Conservation (phyloP, 2,329 filamentous ascomycete genomes). For the Bipolaris oryzae region DNA sequence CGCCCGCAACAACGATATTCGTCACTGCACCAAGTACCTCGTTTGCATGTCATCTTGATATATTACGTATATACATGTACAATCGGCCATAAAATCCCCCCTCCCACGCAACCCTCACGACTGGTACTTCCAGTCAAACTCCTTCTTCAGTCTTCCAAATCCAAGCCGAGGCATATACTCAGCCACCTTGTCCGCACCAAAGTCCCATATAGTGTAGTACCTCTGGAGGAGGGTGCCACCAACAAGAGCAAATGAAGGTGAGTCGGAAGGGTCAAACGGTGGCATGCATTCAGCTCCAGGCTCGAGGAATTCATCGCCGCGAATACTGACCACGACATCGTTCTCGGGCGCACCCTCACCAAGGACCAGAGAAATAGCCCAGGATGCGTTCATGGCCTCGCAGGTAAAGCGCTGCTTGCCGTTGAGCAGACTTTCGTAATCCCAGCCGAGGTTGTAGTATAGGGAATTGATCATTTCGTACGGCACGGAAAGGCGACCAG, state of each 20-base stretch:
- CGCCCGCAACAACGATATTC: no score
- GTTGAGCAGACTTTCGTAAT: conserved; percentile 16
- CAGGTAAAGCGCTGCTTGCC: conserved; percentile 22
- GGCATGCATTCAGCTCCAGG: conserved; percentile 22
- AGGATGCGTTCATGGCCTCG: conserved; percentile 24
- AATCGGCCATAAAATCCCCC: no score
- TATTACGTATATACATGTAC: no score
- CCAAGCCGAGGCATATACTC: conserved; percentile 23
- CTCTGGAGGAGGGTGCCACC: conserved; percentile 19
- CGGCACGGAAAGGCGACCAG: conserved; percentile 22
- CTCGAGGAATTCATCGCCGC: conserved; percentile 13
- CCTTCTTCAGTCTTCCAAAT: conserved; percentile 27
- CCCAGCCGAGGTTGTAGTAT: conserved; percentile 30
- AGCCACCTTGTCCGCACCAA: conserved; percentile 19
- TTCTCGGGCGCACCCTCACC: conserved; percentile 14
- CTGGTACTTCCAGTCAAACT: conserved; percentile 20
- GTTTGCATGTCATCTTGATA: no score
- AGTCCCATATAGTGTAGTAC: conserved; percentile 23
- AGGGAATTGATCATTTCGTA: conserved; percentile 13
- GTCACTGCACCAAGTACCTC: no score
- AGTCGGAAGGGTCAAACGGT: conserved; percentile 18
- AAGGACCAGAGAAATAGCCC: conserved; percentile 24
- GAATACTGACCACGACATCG: conserved; percentile 21
- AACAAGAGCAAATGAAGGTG: conserved; percentile 14
- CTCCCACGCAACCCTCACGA: neutral